Evolutionary conservation across 2,329 filamentous ascomycete genomes (phyloP).

Genomic region (Lachnellula hyalina): DNA sequence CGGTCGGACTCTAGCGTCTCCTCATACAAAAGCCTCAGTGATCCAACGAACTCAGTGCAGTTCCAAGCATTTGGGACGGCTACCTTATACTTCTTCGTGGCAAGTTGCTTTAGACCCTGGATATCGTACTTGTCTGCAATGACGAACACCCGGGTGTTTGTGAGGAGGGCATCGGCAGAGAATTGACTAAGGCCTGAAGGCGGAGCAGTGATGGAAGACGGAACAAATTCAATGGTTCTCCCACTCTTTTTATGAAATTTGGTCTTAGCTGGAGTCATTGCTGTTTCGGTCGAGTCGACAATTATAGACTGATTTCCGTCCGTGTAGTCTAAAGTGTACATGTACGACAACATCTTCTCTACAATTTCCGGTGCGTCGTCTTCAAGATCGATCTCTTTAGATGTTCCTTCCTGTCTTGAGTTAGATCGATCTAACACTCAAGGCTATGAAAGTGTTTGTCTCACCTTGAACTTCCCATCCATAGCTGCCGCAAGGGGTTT

Average conservation of each 20-base stretch:
- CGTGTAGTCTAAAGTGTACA: not conserved
- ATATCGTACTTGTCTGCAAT: slow-evolving; percentile 12
- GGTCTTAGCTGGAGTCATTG: too few species aligned
- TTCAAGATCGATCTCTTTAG: slow-evolving; percentile 5
- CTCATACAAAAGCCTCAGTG: not conserved
- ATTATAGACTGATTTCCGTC: too few species aligned
- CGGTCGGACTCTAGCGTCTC: slow-evolving; percentile 2
- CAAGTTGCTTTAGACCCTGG: slow-evolving; percentile 3
- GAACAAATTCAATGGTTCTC: too few species aligned
- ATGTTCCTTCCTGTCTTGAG: slow-evolving; percentile 6
- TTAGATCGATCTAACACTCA: not conserved
- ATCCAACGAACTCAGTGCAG: not conserved
- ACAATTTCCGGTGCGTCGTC: slow-evolving; percentile 10
- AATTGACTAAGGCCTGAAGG: not conserved
- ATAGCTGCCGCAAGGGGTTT: slow-evolving; percentile 14
- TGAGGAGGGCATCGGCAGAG: not conserved
- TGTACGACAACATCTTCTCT: slow-evolving; percentile 7
- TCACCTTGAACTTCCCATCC: slow-evolving; percentile 13
- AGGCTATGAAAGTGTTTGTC: not conserved
- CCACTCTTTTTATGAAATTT: too few species aligned
- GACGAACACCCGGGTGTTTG: slow-evolving; percentile 7
- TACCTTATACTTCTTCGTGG: slow-evolving; percentile 3
- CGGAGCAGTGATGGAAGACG: not conserved
- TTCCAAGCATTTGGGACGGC: not conserved
- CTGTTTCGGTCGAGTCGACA: too few species aligned